Conservation (phyloP, 805 yeast genomes). For the Spathaspora sp. region DNA sequence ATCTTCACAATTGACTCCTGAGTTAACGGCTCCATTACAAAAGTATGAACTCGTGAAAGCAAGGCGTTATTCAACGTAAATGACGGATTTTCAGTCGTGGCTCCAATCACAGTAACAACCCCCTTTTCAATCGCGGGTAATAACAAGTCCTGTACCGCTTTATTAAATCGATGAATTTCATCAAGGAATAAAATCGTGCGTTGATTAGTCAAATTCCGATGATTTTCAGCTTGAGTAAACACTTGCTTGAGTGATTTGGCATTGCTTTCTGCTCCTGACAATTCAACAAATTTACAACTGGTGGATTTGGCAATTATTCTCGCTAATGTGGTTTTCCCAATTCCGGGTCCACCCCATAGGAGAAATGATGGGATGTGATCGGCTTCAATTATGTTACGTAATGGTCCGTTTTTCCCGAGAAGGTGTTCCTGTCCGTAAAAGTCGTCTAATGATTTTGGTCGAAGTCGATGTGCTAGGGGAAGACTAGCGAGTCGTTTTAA, state of each 20-base stretch:
- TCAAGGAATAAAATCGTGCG: slow-evolving; percentile 42
- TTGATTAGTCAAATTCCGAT: slow-evolving; percentile 28
- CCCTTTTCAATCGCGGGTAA: slow-evolving; percentile 43
- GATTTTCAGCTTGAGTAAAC: slow-evolving; percentile 35
- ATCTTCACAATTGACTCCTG: slow-evolving; percentile 30
- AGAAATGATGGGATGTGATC: slow-evolving; percentile 37
- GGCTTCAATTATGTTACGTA: slow-evolving; percentile 31
- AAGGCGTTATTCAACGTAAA: slow-evolving; percentile 40
- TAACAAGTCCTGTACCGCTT: slow-evolving; percentile 39
- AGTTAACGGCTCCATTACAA: slow-evolving; percentile 38
- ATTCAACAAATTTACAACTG: slow-evolving; percentile 31
- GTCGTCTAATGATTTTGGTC: slow-evolving; percentile 36
- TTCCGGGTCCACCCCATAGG: slow-evolving; percentile 45
- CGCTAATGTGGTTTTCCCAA: slow-evolving; percentile 42
- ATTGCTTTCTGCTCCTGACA: slow-evolving; percentile 37
- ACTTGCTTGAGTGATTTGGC: slow-evolving; percentile 33
- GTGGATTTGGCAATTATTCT: slow-evolving; percentile 33
- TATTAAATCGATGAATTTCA: slow-evolving; percentile 43
- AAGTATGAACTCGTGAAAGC: slow-evolving; percentile 42
- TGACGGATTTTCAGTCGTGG: slow-evolving; percentile 64
- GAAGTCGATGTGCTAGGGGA: slow-evolving; percentile 39
- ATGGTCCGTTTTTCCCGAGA: slow-evolving; percentile 33
- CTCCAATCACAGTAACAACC: slow-evolving; percentile 36
- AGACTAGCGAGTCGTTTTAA: slow-evolving; percentile 17
- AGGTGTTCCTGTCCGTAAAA: slow-evolving; percentile 40